Evolutionary conservation across 2,329 filamentous ascomycete species (phyloP), one percentile per base, ranked within the genome.

Genomic region (Monilinia aucupariae): DNA sequence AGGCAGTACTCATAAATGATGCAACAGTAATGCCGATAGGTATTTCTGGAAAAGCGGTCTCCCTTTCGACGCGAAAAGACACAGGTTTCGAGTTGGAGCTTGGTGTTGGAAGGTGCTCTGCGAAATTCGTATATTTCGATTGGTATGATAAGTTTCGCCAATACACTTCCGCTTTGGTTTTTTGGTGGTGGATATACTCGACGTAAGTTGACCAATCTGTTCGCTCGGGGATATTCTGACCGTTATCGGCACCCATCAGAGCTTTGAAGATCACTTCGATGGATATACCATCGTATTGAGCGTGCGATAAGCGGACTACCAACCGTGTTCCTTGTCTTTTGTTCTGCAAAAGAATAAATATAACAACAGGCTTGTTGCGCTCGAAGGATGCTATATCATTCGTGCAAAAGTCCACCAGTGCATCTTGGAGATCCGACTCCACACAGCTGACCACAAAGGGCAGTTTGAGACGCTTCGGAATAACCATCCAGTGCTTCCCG

Each of bases 1-100:
- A 79, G 3, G 77, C 76, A 0, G 77, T 75, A 0, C 75, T 77
- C 13, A 77, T 75, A 0, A 79, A 68, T 10, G 73, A 77, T 7
- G 77, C 77, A 34, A 75, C 75, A 6, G 78, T 79, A 65, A 77
- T 76, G 48, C 47, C 22, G 6, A 27, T 48, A 27, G 47, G 47
- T 27, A 48, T 48, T 48, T 27, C 47, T 48, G 47, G 25, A 27
- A 48, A 7, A 15, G 12, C 17, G 10, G 25, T 27, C 47, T 48
- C 45, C 22, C 27, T 48, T 48, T 13, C 45, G 45, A 48, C 45
- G 22, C n/a, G 45, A 25, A 48, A 27, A 25, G n/a, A 27, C 2
- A 48, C 45, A 48, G 45, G 45, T 22, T 15, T 48, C n/a, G 22
- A 48, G 45, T 25, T 27, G 45, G 22, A 48, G 45, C 45, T 48